Evolutionary conservation across 768 basidiomycete species (phyloP).

Genomic region (Collybiopsis luxurians): DNA sequence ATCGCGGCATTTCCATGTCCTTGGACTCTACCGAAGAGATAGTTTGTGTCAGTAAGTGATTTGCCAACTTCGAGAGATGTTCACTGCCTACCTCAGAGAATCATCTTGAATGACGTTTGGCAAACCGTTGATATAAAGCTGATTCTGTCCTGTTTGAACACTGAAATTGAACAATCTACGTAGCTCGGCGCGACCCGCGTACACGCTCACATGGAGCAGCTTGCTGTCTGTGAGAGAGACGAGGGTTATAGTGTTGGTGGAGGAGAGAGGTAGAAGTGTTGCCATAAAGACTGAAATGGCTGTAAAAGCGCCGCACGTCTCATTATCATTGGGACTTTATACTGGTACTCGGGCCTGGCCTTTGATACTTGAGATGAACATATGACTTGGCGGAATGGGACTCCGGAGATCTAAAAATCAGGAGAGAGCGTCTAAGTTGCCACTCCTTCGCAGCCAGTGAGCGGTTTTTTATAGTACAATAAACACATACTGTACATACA

Average conservation of each 20-base stretch:
- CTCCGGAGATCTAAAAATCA: too few relatives aligned
- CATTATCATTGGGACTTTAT: too few relatives aligned
- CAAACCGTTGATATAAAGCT: conserved; percentile 36
- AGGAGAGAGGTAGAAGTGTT: conserved; percentile 23
- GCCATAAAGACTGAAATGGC: neutral
- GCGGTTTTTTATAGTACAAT: too few relatives aligned
- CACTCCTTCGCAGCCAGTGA: too few relatives aligned
- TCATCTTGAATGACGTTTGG: conserved; percentile 35
- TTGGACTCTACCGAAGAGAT: conserved; percentile 36
- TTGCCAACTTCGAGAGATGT: too few relatives aligned
- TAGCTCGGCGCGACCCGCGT: conserved; percentile 39
- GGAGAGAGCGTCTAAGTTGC: too few relatives aligned
- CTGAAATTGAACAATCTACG: conserved; percentile 37
- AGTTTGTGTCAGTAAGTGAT: neutral
- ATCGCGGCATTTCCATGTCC: conserved; percentile 43
- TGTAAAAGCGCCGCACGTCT: too few relatives aligned
- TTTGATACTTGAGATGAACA: too few relatives aligned
- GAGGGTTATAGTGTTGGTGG: conserved; percentile 27
- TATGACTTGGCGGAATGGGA: too few relatives aligned
- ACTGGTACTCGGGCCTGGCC: too few relatives aligned
- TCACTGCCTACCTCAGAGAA: conserved; percentile 44
- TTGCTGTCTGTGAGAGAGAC: conserved; percentile 29
- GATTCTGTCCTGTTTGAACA: conserved; percentile 38
- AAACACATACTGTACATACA: too few relatives aligned
- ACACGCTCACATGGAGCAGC: conserved; percentile 37